Base-by-base conservation (phyloP, 257 asterid genomes). In the Forsythia viridissima region DNA sequence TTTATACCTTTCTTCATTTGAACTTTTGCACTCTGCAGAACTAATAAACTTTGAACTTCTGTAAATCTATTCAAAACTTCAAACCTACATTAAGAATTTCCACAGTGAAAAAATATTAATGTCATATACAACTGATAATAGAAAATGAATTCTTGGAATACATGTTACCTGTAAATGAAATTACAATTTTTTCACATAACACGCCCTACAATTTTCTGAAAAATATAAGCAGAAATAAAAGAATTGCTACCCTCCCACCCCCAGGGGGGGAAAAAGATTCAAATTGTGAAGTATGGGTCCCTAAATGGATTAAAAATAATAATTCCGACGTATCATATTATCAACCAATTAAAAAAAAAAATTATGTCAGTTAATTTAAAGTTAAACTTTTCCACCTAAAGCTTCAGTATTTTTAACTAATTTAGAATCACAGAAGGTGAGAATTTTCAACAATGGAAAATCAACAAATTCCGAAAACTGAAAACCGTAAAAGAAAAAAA, bases 1-100 rank as follows among this genome's bases (percentile, higher is more conserved):
- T 79, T 79, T 71, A 75, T 41, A 38, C 80, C 5, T 10, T 44
- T 24, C 70, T 76, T 77, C 85, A 82, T 84, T 52, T 39, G 43
- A 63, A 40, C 9, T 18, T 3, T 38, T 69, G 8, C 68, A 20
- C 72, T 70, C 82, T 80, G 79, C 67, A 43, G 16, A 73, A 77
- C 41, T 66, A 21, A 44, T 76, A 52, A 72, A 48, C 44, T 40
- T 51, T 6, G 15, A 5, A 76, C 10, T 37, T 65, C 63, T 30
- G 30, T 65, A 57, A 21, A 40, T 55, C 16, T 40, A 40, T 39
- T 70, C 52, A 44, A 78, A 75, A 48, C 8, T 67, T 63, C 70
- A 67, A 74, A 65, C 59, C 20, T 69, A 36, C 12, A 57, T n/a
- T 52, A 69, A 70, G 11, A 39, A 37, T 15, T 5, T 16, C 16